Base-by-base conservation (phyloP, 371 early-diverging fungal genomes). In the Umbelopsis sp. region DNA sequence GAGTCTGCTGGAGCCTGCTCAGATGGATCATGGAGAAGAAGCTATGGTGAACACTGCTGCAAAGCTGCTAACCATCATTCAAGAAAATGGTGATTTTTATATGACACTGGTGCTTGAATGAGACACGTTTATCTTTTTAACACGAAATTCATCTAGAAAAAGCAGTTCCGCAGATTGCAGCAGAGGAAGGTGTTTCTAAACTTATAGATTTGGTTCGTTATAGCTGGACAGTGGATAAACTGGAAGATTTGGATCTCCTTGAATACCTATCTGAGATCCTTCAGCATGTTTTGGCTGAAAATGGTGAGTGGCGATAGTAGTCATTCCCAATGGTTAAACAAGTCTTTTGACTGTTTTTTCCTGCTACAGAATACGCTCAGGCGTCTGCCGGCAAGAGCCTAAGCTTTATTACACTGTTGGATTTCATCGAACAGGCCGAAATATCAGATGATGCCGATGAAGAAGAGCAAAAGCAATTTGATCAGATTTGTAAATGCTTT, bases 381-480 rank as follows among this genome's bases (percentile, higher is more conserved):
- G 70, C 66, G 18, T 72, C 76, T 20, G 75, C 85, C n/a, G 69
- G 77, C 29, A 75, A 82, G 22, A 73, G 76, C 1, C 80, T 76
- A 1, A 67, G 69, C 25, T 75, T 86, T 37, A 63, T 69, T 2
- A 52, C 71, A 18, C 57, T 88, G 25, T 63, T 88, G 12, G 79
- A 83, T 53, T 79, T 88, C 51, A 41, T 86, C 14, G 80, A 85
- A 50, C 66, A 81, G 9, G 73, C 82, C 6, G 73, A 69, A 18
- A 45, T 76, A 8, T 67, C 72, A n/a, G 79, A 76, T 29, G 77
- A 72, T 50, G 75, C 73, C 32, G 80, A 82, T n/a, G 79, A 84
- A 46, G 82, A 86, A 35, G 83, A 84, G n/a, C 72, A 74, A 44
- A 81, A 87, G 50, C 82, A 79, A 41, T 67, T 86, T 65, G 76